These are phyloP conservation scores for Russula ochroleuca DNA, from an alignment of 768 basidiomycete genomes.

Conservation along the genomic window DNA sequence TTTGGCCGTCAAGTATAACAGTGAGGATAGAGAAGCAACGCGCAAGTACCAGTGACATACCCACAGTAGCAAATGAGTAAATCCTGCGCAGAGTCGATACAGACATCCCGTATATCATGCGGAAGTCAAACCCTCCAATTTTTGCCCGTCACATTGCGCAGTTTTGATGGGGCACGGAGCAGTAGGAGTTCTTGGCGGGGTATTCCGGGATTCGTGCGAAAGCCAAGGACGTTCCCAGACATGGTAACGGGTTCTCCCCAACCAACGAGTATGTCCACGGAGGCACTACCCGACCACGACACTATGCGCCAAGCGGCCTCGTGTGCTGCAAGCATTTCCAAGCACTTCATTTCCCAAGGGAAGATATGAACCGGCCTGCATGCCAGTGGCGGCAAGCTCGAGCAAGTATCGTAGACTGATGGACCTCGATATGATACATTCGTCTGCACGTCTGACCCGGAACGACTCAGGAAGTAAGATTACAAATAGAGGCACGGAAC, in stretches of 20 bases:
- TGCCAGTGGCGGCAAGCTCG: constrained; percentile 14
- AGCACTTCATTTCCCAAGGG: constrained; percentile 5
- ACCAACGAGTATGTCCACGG: not conserved
- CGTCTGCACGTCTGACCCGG: constrained; percentile 1
- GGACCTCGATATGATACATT: constrained; percentile 1
- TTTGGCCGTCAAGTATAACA: too few species aligned
- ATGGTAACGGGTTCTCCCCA: constrained; percentile 11
- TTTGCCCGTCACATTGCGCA: constrained; percentile 10
- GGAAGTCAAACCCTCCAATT: constrained; percentile 5
- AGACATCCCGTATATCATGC: not conserved
- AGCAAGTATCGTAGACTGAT: constrained; percentile 10
- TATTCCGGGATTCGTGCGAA: not conserved
- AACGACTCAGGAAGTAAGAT: not conserved
- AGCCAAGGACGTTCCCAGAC: constrained; percentile 6
- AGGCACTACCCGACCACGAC: not conserved
- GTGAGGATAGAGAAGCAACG: not conserved
- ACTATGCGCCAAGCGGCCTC: constrained; percentile 3
- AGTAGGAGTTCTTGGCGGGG: constrained; percentile 3
- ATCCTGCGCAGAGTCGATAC: constrained; percentile 10
- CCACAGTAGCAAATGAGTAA: constrained; percentile 2
- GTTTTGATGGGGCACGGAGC: constrained; percentile 13
- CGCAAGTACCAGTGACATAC: not conserved
- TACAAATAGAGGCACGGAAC: not conserved
- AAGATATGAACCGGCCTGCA: not conserved
- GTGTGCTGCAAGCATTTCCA: constrained; percentile 7